A percentile compares a stretch with the other conserved stretches of the same genome.
phyloP scores from a whole-genome alignment of 2,329 filamentous ascomycete species.

The Pyrenochaeta sp. region DNA sequence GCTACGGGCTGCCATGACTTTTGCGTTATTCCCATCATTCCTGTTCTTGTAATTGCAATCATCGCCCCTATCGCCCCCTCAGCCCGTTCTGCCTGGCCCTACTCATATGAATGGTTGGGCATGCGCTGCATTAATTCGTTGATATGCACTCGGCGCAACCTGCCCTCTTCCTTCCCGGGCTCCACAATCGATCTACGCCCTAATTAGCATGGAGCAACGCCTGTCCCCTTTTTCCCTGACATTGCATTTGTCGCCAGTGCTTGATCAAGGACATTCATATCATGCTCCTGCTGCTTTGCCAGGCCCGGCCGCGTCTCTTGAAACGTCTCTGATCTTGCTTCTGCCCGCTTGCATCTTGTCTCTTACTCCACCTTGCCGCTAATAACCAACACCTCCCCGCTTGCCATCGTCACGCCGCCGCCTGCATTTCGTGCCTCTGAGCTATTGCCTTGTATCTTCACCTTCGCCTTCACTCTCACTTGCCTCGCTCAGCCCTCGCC shows the following conservation, averaged over 20 bases:
- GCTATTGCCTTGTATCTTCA: too few species aligned
- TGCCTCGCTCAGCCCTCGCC: too few species aligned
- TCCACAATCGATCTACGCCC: slow-evolving; percentile 27
- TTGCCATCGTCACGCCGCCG: slow-evolving; percentile 10
- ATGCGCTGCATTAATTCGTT: not conserved
- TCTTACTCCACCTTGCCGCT: slow-evolving; percentile 13
- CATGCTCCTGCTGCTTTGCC: slow-evolving; percentile 34
- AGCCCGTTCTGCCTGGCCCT: too few species aligned
- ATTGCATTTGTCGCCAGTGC: slow-evolving; percentile 24
- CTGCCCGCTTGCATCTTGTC: slow-evolving; percentile 26
- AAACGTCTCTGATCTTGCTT: slow-evolving; percentile 33
- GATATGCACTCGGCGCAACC: slow-evolving; percentile 7
- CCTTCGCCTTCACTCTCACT: not conserved
- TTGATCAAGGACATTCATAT: slow-evolving; percentile 31
- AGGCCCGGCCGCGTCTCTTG: slow-evolving; percentile 25
- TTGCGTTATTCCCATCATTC: too few species aligned
- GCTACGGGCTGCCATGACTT: too few species aligned
- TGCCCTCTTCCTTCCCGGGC: slow-evolving; percentile 8
- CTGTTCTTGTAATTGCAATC: too few species aligned
- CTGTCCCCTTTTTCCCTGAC: slow-evolving; percentile 40
- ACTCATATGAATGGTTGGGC: too few species aligned
- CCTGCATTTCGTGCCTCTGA: slow-evolving; percentile 6
- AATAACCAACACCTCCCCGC: slow-evolving; percentile 13
- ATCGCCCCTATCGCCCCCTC: too few species aligned
- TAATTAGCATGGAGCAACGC: slow-evolving; percentile 20